Evolutionary conservation across 208 protist genomes (phyloP).

Genomic region (Naegleria lovaniensis): DNA sequence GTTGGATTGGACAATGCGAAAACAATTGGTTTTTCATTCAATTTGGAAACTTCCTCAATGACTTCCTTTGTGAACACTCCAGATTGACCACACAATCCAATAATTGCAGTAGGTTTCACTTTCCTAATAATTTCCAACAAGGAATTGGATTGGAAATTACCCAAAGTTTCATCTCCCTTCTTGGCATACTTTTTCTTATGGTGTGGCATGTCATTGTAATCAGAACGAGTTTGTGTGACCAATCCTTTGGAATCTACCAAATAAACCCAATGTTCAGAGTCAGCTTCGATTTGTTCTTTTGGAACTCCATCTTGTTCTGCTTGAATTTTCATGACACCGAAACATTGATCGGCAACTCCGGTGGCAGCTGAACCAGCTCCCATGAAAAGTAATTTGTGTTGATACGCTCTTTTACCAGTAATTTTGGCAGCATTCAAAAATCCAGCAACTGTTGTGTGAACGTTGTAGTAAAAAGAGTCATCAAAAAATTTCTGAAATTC

Average conservation of each 20-base stretch:
- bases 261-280: constrained; percentile 56
- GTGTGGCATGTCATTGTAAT: constrained; percentile 53
- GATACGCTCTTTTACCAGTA: neutral
- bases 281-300: constrained; percentile 63
- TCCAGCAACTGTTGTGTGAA: constrained; percentile 50
- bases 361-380: constrained; percentile 85
- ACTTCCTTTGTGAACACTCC: constrained; percentile 87
- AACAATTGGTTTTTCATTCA: constrained; percentile 81
- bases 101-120: constrained; percentile 85
- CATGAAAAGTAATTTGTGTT: constrained; percentile 50
- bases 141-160: constrained; percentile 31
- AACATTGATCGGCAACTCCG: constrained; percentile 85
- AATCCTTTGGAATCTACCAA: constrained; percentile 82
- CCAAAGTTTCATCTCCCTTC: constrained; percentile 56
- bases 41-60: constrained; percentile 60
- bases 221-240: constrained; percentile 66
- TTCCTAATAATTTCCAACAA: constrained; percentile 62
- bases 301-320: constrained; percentile 39
- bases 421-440: constrained; percentile 75
- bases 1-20: constrained; percentile 91
- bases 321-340: constrained; percentile 61
- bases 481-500: no score
- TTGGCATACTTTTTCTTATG: constrained; percentile 79
- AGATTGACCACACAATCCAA: constrained; percentile 82
- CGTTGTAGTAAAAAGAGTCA: constrained; percentile 23